Evolutionary conservation across 805 yeast species (phyloP), one percentile per base, ranked within the genome.

Genomic region (Hagleromyces aurorensis): DNA sequence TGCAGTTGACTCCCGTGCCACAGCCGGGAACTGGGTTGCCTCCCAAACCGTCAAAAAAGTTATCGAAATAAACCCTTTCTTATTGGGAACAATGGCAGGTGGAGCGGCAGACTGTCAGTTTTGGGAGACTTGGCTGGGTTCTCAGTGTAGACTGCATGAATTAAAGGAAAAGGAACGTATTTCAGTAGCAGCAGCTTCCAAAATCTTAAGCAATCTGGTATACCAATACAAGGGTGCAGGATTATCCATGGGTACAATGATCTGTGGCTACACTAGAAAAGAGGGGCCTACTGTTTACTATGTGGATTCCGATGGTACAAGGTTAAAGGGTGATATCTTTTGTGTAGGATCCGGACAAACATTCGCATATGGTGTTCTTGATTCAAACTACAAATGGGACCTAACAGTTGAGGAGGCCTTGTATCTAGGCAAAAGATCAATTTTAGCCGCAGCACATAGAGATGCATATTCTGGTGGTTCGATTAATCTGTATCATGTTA

Each of bases 311-410:
- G 98, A 91, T 54, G 98, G 98, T 30, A 81, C 96, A 4, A 75
- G 98, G 61, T 67, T 91, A 51, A 78, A 84, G 56, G 98, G 98
- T 33, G 95, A 89, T 53, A 47, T 87, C 41, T 91, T 91, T 62
- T 85, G 96, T 67, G 98, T 91, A 18, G 98, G 98, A 26, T 89
- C 97, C 1, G 98, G 98, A 61, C 98, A 91, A 65, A 91, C 98
- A 2, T 91, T 91, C 62, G 98, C 98, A 7, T 91, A 91, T 53
- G 98, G 98, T 69, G 98, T 91, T 13, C 68, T 91, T 43, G 98
- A 91, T 57, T 75, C 94, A 19, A 87, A 83, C 48, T 83, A 85
- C 62, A 72, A 70, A 47, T 86, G 96, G 95, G 96, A 91, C 52
- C 62, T 91, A 39, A 57, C 84, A 2, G 89, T 83, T 3, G 97